These are phyloP conservation scores for Aspergillus clavatus DNA, from an alignment of 2,329 filamentous ascomycete species.

Conservation along the genomic window DNA sequence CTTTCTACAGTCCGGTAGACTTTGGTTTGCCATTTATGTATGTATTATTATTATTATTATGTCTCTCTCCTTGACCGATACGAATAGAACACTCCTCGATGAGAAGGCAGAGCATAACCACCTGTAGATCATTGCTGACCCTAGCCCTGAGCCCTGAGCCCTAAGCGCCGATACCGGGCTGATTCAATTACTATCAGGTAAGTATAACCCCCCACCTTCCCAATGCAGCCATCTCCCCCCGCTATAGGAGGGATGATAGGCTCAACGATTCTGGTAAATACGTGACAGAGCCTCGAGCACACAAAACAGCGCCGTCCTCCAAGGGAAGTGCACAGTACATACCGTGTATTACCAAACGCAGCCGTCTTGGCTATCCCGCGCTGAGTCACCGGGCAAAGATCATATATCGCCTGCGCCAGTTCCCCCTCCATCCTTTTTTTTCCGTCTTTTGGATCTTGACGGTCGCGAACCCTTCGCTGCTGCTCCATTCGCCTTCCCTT, in stretches of 20 bases:
- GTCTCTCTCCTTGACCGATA: too few species aligned
- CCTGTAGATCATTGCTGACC: constrained; percentile 5
- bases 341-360: not conserved
- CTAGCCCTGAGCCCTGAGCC: constrained; percentile 20
- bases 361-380: not conserved
- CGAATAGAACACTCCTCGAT: too few species aligned
- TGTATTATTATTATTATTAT: not conserved
- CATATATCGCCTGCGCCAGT: constrained; percentile 7
- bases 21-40: not conserved
- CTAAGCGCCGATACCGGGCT: constrained; percentile 16
- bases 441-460: constrained; percentile 25
- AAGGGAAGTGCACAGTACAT: not conserved
- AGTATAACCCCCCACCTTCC: constrained; percentile 12
- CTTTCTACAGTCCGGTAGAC: not conserved
- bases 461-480: constrained; percentile 23
- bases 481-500: constrained; percentile 18
- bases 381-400: not conserved
- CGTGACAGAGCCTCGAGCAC: not conserved
- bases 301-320: not conserved
- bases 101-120: too few species aligned
- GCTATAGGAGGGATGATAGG: not conserved
- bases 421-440: constrained; percentile 15
- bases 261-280: not conserved
- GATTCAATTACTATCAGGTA: not conserved
- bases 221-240: constrained; percentile 4